Evolutionary conservation across 768 basidiomycete species (phyloP).

Genomic region (Scleroderma bovista): DNA sequence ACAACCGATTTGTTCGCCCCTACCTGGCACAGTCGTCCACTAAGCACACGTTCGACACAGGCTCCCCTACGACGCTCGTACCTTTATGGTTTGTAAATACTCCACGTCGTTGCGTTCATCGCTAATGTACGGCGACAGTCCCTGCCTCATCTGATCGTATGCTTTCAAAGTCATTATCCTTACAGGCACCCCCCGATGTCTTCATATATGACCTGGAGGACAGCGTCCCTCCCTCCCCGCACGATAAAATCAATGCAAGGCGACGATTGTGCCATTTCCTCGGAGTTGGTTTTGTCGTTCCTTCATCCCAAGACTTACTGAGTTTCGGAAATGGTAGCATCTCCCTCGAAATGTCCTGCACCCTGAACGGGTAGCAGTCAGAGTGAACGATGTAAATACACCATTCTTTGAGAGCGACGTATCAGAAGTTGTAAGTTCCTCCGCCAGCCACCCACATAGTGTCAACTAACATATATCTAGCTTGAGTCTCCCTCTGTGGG

Average conservation of each 20-base stretch:
- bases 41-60: constrained; percentile 7
- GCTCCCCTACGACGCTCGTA: constrained; percentile 46
- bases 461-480: constrained; percentile 1
- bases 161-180: constrained; percentile 68
- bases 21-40: not conserved
- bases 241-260: constrained; percentile 58
- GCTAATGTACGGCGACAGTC: constrained; percentile 36
- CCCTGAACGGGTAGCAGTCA: constrained; percentile 55
- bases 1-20: too few relatives aligned
- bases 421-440: constrained; percentile 44
- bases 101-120: not conserved
- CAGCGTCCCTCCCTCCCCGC: constrained; percentile 58
- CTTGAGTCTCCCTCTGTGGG: constrained; percentile 37
- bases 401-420: constrained; percentile 65
- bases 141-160: constrained; percentile 76
- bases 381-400: constrained; percentile 64
- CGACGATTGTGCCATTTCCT: constrained; percentile 50
- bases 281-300: constrained; percentile 33
- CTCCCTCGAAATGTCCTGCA: constrained; percentile 32
- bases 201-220: constrained; percentile 90
- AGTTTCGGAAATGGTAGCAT: constrained; percentile 18
- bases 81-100: constrained; percentile 43
- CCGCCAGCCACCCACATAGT: not conserved
- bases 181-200: constrained; percentile 53
- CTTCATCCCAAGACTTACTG: constrained; percentile 5